phyloP scores from a whole-genome alignment of 345 rosid species.

The Adansonia digitata region DNA sequence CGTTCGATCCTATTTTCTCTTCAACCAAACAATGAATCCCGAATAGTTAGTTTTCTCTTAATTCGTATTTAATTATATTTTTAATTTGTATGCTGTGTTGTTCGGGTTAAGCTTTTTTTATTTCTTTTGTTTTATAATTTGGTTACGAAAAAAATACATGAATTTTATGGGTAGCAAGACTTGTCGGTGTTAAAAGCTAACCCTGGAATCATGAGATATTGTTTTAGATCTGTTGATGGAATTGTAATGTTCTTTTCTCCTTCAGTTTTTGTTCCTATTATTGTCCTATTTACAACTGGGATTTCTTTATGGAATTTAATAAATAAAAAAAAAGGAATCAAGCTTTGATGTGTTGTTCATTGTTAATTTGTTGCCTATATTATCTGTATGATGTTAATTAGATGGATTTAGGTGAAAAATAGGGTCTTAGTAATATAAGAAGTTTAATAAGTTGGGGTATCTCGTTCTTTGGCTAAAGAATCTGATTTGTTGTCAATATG shows the following conservation, averaged over 20 bases:
- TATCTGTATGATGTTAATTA: neutral
- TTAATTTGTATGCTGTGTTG: neutral
- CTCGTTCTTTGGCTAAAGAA: neutral
- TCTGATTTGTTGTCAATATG: neutral
- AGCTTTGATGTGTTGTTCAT: neutral
- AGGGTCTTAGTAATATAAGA: neutral
- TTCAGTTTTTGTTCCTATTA: neutral
- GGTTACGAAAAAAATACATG: neutral
- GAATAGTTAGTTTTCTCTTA: constrained; percentile 45
- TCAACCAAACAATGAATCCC: constrained; percentile 42
- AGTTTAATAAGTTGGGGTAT: neutral
- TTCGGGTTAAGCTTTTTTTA: neutral
- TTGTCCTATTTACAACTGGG: neutral
- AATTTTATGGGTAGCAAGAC: neutral
- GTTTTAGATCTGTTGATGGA: neutral
- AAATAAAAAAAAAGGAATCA: neutral
- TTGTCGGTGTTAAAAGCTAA: neutral
- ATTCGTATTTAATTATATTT: neutral
- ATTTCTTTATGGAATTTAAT: neutral
- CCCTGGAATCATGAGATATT: neutral
- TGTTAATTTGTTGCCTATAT: neutral
- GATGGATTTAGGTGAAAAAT: neutral
- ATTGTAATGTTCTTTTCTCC: neutral
- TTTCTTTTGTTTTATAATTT: neutral
- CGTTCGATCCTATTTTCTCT: constrained; percentile 2